Conservation (phyloP, 768 basidiomycete genomes). For the Hortiboletus flavorubellus region DNA sequence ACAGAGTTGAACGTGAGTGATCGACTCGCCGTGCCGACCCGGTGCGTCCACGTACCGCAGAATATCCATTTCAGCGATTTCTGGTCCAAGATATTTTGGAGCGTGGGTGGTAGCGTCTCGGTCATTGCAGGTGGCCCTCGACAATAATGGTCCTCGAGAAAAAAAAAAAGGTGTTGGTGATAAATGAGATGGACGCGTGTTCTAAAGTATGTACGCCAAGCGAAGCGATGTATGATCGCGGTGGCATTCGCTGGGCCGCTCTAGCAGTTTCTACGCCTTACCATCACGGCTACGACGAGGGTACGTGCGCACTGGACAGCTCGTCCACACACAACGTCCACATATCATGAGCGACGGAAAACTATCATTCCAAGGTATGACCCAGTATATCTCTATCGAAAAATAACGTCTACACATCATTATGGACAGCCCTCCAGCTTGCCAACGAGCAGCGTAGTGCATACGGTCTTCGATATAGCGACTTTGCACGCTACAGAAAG, state of each 20-base stretch:
- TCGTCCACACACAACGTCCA: background rate
- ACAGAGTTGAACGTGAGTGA: constrained; percentile 9
- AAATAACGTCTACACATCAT: background rate
- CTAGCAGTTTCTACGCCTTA: constrained; percentile 14
- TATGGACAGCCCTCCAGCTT: constrained; percentile 67
- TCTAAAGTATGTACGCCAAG: constrained; percentile 5
- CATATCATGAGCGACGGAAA: constrained; percentile 24
- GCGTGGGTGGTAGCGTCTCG: constrained; percentile 70
- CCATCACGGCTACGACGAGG: constrained; percentile 4
- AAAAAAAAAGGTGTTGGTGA: background rate
- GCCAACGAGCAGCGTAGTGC: constrained; percentile 87
- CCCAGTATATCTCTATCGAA: background rate
- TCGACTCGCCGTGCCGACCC: constrained; percentile 9
- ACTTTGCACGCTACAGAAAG: constrained; percentile 86
- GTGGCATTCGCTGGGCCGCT: background rate
- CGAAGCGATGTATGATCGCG: constrained; percentile 12
- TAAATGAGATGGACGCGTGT: constrained; percentile 20
- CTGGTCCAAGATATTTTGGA: constrained; percentile 95
- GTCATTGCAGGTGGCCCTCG: constrained; percentile 39
- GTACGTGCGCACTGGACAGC: background rate
- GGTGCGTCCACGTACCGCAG: constrained; percentile 63
- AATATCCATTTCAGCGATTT: constrained; percentile 97
- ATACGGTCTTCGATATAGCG: constrained; percentile 89
- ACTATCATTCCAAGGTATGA: constrained; percentile 42
- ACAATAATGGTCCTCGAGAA: constrained; percentile 1